These are phyloP conservation scores for Echeveria elegans DNA, from an alignment of 164 flowering plant species.

Conservation along the genomic window DNA sequence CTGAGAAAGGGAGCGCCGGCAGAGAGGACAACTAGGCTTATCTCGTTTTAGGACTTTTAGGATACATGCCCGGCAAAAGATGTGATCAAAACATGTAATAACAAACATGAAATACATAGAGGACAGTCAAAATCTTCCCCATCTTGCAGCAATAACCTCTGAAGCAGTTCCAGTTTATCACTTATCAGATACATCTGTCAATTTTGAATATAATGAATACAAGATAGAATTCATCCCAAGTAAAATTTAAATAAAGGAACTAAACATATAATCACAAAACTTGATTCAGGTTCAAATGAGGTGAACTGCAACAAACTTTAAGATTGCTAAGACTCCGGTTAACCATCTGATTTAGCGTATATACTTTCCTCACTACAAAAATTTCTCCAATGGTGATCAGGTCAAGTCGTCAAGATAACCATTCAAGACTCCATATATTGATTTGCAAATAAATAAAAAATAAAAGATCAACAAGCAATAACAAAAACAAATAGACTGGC, in stretches of 20 bases:
- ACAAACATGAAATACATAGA: constrained; percentile 64
- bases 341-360: background rate
- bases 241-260: background rate
- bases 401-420: background rate
- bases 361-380: background rate
- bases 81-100: constrained; percentile 78
- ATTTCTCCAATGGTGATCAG: background rate
- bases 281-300: background rate
- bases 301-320: background rate
- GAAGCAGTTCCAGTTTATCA: constrained; percentile 66
- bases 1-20: constrained; percentile 55
- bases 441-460: no score
- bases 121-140: constrained; percentile 90
- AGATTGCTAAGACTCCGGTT: background rate
- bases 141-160: constrained; percentile 67
- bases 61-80: constrained; percentile 76
- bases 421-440: no score
- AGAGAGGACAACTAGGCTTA: constrained; percentile 67
- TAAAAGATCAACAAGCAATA: no score
- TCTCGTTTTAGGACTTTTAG: constrained; percentile 43
- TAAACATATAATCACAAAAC: background rate
- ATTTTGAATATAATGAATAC: background rate
- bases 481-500: no score
- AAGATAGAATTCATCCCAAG: background rate
- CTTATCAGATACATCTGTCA: constrained; percentile 70